A percentile compares a stretch with the other conserved stretches of the same genome.
phyloP scores from a whole-genome alignment of 2,329 filamentous ascomycete species.

The Monosporascus sp. region DNA sequence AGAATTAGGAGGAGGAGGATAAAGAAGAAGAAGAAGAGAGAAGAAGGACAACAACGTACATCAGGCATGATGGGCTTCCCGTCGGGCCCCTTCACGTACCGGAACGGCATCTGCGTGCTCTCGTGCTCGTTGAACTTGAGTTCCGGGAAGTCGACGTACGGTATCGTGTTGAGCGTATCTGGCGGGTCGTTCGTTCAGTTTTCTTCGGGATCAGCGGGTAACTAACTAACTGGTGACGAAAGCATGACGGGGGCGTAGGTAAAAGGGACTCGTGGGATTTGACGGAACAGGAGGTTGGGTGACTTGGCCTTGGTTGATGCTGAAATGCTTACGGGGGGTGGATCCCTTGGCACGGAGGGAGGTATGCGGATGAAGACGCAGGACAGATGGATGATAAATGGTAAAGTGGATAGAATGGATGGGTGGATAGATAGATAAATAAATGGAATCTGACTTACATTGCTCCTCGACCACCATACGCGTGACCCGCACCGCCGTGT shows the following conservation, averaged over 20 bases:
- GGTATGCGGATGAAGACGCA: no score
- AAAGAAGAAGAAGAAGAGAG: slow-evolving; percentile 1
- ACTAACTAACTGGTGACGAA: no score
- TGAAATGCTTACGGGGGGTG: no score
- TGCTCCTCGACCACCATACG: slow-evolving; percentile 81
- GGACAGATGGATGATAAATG: no score
- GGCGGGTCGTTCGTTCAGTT: neutral
- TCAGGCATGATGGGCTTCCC: slow-evolving; percentile 87
- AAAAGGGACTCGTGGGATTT: no score
- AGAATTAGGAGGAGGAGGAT: neutral
- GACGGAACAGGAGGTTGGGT: no score
- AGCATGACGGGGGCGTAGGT: no score
- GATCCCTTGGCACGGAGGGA: no score
- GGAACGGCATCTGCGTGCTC: slow-evolving; percentile 96
- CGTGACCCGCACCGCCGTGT: slow-evolving; percentile 92
- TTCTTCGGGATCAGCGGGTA: neutral
- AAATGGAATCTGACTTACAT: slow-evolving; percentile 46
- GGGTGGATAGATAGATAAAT: neutral
- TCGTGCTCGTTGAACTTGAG: slow-evolving; percentile 87
- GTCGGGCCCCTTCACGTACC: slow-evolving; percentile 74
- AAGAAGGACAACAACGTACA: slow-evolving; percentile 43
- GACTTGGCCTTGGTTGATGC: no score
- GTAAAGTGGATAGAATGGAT: neutral
- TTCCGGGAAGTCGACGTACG: slow-evolving; percentile 84
- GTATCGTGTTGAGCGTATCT: slow-evolving; percentile 75